Evolutionary conservation across 768 basidiomycete species (phyloP), one percentile per base, ranked within the genome.

Genomic region (Lentinus tigrinus): DNA sequence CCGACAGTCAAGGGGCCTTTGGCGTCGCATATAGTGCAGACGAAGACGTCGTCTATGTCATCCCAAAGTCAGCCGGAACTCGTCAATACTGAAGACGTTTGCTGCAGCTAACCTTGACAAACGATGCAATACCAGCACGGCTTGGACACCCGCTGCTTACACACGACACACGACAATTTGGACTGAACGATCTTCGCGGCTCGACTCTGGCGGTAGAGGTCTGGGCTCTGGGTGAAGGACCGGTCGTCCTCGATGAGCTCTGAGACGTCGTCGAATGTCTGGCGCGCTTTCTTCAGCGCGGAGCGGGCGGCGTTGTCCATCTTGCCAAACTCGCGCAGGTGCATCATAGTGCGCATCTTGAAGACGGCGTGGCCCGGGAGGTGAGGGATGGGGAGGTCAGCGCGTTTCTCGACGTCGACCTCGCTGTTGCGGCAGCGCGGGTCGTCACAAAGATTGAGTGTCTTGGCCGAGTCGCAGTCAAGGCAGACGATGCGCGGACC

Each of bases 101-200:
- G 27, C 52, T 19, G 38, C 21, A 51, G 16, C 58, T 48, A 31
- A 53, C 64, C 65, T n/a, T 36, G 51, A 38, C 73, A 74, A 26
- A 65, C 57, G 6, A 68, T 63, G 54, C 70, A 73, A 31, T 65
- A 73, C 72, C 73, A 73, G 52, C 67, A 73, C 3, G 73, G 70
- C 46, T 63, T 57, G 2, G 59, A 44, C 21, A 69, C 52, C 3
- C 19, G 46, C 11, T 62, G 52, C 1, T 50, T 48, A 60, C 73
- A 72, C 1, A 56, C 56, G 13, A 57, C 53, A 46, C 72, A 73
- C 8, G 46, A 24, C 10, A 66, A 61, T 37, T 65, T 44, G 50
- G 19, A 27, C 38, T 36, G 40, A 4, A 48, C 23, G 24, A 48
- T 40, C 21, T 39, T 39, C 21, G 44, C 42, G 5, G 38, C 39